A percentile compares a stretch with the other conserved stretches of the same genome.
Conservation (phyloP, 768 basidiomycete species). For the Kwoniella botswanensis region DNA sequence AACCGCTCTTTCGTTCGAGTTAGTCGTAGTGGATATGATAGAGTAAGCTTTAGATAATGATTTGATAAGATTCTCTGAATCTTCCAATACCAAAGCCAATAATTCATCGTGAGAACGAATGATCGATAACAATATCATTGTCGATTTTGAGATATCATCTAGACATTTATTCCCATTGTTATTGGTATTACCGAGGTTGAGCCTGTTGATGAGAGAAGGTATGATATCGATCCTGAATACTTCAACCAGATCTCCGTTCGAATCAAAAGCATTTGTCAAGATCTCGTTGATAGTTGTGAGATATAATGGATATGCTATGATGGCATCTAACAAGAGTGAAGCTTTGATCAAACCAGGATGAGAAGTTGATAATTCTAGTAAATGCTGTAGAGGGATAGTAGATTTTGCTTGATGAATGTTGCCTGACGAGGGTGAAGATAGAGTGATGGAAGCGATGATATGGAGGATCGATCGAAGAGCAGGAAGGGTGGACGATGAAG, state of each 20-base stretch:
- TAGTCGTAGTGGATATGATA: background rate
- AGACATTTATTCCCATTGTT: background rate
- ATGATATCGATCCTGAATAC: conserved; percentile 24
- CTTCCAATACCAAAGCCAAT: conserved; percentile 29
- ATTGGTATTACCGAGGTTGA: conserved; percentile 4
- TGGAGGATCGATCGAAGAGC: conserved; percentile 14
- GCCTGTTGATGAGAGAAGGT: conserved; percentile 26
- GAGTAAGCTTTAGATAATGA: conserved; percentile 30
- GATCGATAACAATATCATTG: conserved; percentile 26
- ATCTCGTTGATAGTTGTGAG: conserved; percentile 26
- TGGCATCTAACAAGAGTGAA: conserved; percentile 25
- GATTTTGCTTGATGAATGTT: background rate
- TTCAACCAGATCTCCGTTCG: conserved; percentile 15
- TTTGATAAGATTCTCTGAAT: conserved; percentile 39
- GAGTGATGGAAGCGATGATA: conserved; percentile 22
- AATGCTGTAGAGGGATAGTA: conserved; percentile 16
- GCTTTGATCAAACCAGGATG: conserved; percentile 13
- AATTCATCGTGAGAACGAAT: conserved; percentile 44
- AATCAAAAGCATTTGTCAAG: conserved; percentile 50
- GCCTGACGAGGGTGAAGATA: conserved; percentile 12
- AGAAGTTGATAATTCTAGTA: conserved; percentile 26
- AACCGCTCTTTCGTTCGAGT: background rate
- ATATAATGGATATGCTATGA: conserved; percentile 39
- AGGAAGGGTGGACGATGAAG: conserved; percentile 12
- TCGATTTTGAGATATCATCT: conserved; percentile 16